A percentile compares a stretch with the other conserved stretches of the same genome.
Evolutionary conservation across 805 yeast genomes (phyloP).

Genomic region (Candida stauntonica): DNA sequence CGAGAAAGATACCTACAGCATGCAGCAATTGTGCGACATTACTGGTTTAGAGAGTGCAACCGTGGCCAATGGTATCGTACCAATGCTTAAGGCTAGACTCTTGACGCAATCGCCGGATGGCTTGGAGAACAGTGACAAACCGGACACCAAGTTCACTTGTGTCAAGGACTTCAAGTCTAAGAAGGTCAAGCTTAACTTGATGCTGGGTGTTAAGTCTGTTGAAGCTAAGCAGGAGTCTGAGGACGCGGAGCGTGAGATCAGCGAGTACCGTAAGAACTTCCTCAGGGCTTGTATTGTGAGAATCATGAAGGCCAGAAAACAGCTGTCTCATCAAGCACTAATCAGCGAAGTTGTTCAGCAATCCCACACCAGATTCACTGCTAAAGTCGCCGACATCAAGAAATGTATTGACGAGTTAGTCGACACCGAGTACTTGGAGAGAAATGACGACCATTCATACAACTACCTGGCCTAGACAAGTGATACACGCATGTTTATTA

Average conservation of each 20-base stretch:
- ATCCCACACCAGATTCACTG: conserved; percentile 74
- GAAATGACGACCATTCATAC: conserved; percentile 69
- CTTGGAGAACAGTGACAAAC: conserved; percentile 44
- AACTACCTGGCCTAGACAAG: conserved; percentile 82
- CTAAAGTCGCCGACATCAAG: conserved; percentile 82
- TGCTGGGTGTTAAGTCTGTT: conserved; percentile 44
- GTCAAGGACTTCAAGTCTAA: conserved; percentile 82
- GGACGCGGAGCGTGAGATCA: conserved; percentile 74
- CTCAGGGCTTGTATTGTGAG: conserved; percentile 93
- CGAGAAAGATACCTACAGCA: conserved; percentile 54
- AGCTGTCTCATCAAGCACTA: conserved; percentile 69
- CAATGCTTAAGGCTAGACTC: conserved; percentile 74
- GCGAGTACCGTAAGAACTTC: conserved; percentile 79
- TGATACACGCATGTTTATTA: no score
- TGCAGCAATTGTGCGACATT: conserved; percentile 54
- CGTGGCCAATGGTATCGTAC: conserved; percentile 72
- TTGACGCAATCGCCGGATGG: conserved; percentile 64
- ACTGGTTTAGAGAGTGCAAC: conserved; percentile 65
- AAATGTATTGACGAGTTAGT: conserved; percentile 79
- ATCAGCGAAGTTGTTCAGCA: conserved; percentile 87
- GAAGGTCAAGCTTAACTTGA: conserved; percentile 78
- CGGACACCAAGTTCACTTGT: conserved; percentile 60
- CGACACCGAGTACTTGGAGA: conserved; percentile 78
- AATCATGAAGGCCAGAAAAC: conserved; percentile 91
- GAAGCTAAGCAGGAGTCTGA: conserved; percentile 68